Evolutionary conservation across 164 flowering plant species (phyloP).

Genomic region (Tetracentron sinense): DNA sequence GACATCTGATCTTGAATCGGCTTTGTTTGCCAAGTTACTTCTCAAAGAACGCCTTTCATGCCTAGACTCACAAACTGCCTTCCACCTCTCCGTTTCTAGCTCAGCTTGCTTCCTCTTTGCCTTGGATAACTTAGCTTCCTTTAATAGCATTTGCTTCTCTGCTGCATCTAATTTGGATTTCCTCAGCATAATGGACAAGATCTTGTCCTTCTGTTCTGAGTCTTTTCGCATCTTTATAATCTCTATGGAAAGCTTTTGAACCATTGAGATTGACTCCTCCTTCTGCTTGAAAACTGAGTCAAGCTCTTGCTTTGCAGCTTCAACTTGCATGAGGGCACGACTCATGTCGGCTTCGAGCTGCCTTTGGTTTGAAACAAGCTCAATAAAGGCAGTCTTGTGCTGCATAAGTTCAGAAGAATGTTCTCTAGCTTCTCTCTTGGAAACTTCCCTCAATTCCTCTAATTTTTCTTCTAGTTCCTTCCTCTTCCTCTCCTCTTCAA

Average conservation of each 20-base stretch:
- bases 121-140: conserved; percentile 68
- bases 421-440: conserved; percentile 46
- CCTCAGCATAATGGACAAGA: conserved; percentile 79
- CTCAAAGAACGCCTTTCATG: conserved; percentile 45
- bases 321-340: conserved; percentile 67
- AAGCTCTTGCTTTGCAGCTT: conserved; percentile 60
- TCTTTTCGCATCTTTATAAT: conserved; percentile 59
- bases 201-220: conserved; percentile 81
- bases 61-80: conserved; percentile 41
- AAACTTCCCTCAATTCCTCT: conserved; percentile 41
- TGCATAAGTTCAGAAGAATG: conserved; percentile 64
- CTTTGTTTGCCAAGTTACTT: conserved; percentile 40
- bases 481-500: conserved; percentile 45
- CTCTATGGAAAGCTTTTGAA: conserved; percentile 63
- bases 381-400: conserved; percentile 86
- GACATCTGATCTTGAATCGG: conserved; percentile 28
- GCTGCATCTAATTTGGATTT: conserved; percentile 70
- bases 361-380: conserved; percentile 82
- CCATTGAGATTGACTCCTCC: conserved; percentile 55
- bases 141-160: conserved; percentile 65
- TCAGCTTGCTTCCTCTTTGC: conserved; percentile 73
- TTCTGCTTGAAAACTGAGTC: conserved; percentile 55
- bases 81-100: conserved; percentile 55
- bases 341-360: conserved; percentile 90
- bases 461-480: conserved; percentile 57